phyloP scores from a whole-genome alignment of 2,329 filamentous ascomycete species.

The Phyllosticta paracitricarpa region DNA sequence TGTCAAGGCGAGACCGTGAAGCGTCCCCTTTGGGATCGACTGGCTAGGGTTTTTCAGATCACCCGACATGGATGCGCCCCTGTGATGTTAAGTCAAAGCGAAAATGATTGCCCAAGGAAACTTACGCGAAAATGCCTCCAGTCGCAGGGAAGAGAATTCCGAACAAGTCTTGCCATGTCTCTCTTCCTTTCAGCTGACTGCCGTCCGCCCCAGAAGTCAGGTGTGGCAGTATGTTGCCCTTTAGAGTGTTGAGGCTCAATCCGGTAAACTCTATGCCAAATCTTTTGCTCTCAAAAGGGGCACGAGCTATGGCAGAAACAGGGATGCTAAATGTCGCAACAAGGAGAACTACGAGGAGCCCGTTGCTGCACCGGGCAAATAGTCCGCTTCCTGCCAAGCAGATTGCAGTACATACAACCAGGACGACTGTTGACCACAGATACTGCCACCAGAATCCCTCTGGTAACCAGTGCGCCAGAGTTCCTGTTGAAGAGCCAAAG shows the following conservation, averaged over 20 bases:
- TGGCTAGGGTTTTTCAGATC: slow-evolving; percentile 75
- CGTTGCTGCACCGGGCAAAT: slow-evolving; percentile 73
- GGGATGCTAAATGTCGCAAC: slow-evolving; percentile 74
- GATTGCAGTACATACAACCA: slow-evolving; percentile 62
- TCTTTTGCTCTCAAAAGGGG: slow-evolving; percentile 55
- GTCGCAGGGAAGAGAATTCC: slow-evolving; percentile 74
- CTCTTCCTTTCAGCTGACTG: slow-evolving; percentile 50
- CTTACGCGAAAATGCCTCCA: slow-evolving; percentile 48
- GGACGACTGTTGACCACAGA: slow-evolving; percentile 60
- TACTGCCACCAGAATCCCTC: slow-evolving; percentile 70
- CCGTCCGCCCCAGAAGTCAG: slow-evolving; percentile 54
- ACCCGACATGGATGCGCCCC: slow-evolving; percentile 81
- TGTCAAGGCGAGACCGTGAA: slow-evolving; percentile 67
- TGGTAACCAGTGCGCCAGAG: slow-evolving; percentile 51
- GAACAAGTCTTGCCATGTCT: slow-evolving; percentile 72
- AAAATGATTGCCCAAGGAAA: slow-evolving; percentile 5
- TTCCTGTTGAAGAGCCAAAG: slow-evolving; percentile 49
- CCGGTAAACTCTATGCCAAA: slow-evolving; percentile 69
- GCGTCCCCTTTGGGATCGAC: slow-evolving; percentile 73
- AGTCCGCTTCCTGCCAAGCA: slow-evolving; percentile 72
- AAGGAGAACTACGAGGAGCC: slow-evolving; percentile 59
- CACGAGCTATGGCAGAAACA: slow-evolving; percentile 58
- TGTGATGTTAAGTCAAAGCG: slow-evolving; percentile 15
- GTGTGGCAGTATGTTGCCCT: slow-evolving; percentile 61
- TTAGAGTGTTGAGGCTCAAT: slow-evolving; percentile 57